phyloP scores from a whole-genome alignment of 306 rosid genomes.

The Rosa lucieae region DNA sequence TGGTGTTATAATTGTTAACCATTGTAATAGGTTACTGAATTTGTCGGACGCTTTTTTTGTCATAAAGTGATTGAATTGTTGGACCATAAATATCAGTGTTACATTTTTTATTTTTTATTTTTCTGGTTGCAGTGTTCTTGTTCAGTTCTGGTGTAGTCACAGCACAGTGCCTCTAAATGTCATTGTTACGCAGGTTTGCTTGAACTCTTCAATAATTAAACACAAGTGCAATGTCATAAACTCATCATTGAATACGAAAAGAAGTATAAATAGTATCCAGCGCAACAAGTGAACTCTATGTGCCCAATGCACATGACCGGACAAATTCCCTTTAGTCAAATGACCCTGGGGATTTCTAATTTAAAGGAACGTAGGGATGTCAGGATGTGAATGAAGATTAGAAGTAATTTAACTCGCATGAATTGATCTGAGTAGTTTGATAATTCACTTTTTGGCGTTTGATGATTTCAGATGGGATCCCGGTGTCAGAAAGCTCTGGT shows the following conservation, averaged over 20 bases:
- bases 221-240: background rate
- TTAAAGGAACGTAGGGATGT: background rate
- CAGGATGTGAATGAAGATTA: background rate
- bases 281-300: background rate
- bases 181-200: slow-evolving; percentile 80
- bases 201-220: slow-evolving; percentile 13
- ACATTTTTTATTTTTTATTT: background rate
- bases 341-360: background rate
- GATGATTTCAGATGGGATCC: slow-evolving; percentile 78
- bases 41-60: background rate
- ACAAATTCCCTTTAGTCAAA: too few species aligned
- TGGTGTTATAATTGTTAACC: background rate
- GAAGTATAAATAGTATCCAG: background rate
- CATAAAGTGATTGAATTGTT: background rate
- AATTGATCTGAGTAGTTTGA: background rate
- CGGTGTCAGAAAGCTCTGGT: slow-evolving; percentile 77
- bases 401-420: background rate
- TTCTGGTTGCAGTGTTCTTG: slow-evolving; percentile 59
- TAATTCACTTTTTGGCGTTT: background rate
- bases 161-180: slow-evolving; percentile 90
- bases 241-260: background rate
- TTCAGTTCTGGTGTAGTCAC: slow-evolving; percentile 98
- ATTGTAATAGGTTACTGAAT: background rate
- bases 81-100: background rate
- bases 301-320: background rate